Evolutionary conservation across 2,329 filamentous ascomycete genomes (phyloP).

Genomic region (Aureobasidium sp.): DNA sequence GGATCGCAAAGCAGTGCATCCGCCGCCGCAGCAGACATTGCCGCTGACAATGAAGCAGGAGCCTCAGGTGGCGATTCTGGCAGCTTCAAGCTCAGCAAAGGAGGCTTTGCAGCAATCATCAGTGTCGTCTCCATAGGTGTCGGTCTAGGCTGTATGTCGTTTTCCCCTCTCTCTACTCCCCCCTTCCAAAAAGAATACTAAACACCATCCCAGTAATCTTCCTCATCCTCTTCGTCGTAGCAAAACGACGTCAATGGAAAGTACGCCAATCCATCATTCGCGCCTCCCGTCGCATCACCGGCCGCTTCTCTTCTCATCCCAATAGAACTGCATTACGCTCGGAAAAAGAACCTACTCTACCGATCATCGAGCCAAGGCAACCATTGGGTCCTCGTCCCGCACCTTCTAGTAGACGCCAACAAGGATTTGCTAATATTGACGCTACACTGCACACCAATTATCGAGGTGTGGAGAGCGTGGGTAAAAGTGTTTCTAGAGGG

Average conservation of each 20-base stretch:
- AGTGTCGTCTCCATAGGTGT: constrained; percentile 58
- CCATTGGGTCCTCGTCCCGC: not conserved
- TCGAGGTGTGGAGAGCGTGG: not conserved
- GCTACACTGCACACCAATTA: not conserved
- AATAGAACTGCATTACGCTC: constrained; percentile 12
- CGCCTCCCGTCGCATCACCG: constrained; percentile 46
- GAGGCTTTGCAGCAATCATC: constrained; percentile 66
- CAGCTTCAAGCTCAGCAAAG: constrained; percentile 56
- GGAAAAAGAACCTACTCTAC: not conserved
- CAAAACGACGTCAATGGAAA: constrained; percentile 80
- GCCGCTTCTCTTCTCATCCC: constrained; percentile 23
- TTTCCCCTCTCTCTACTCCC: constrained; percentile 51
- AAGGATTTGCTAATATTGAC: not conserved
- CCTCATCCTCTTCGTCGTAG: constrained; percentile 61
- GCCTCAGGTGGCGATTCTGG: constrained; percentile 56
- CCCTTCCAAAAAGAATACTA: constrained; percentile 9
- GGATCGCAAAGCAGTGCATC: not conserved
- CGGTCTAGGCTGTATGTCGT: constrained; percentile 60
- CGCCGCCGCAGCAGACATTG: not conserved
- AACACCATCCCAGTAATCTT: not conserved
- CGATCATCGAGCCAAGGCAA: not conserved
- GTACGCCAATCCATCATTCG: constrained; percentile 62
- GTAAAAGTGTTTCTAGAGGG: not conserved
- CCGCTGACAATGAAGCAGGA: constrained; percentile 41
- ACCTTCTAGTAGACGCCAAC: not conserved